Evolutionary conservation across 2,329 filamentous ascomycete species (phyloP).

Genomic region (Colletotrichum karsti): DNA sequence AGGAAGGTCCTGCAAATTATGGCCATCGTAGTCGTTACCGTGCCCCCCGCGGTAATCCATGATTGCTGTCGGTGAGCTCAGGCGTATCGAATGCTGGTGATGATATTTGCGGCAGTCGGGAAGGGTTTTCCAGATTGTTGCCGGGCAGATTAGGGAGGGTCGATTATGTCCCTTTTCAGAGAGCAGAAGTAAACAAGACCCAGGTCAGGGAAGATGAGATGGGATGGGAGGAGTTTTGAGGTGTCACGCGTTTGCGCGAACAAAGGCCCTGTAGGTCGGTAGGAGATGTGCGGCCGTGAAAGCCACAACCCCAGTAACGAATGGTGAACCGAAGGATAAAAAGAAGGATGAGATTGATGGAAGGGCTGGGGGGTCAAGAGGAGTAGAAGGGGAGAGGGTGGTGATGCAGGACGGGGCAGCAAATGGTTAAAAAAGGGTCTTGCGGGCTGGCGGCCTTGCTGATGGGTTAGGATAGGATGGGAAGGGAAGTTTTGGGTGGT

Average conservation of each 20-base stretch:
- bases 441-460: constrained; percentile 18
- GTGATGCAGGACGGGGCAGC: constrained; percentile 26
- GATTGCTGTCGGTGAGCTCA: constrained; percentile 32
- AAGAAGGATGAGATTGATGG: constrained; percentile 10
- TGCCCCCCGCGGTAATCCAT: constrained; percentile 70
- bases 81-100: constrained; percentile 1
- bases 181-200: not conserved
- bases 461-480: constrained; percentile 3
- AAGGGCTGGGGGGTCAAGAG: constrained; percentile 23
- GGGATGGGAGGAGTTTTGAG: not conserved
- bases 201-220: constrained; percentile 2
- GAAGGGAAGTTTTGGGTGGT: not conserved
- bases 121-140: constrained; percentile 2
- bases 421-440: constrained; percentile 31
- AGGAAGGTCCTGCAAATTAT: constrained; percentile 74
- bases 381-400: constrained; percentile 22
- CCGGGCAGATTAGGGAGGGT: not conserved
- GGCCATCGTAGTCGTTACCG: constrained; percentile 60
- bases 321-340: constrained; percentile 20
- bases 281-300: constrained; percentile 21
- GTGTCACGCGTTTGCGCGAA: constrained; percentile 13
- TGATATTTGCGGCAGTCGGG: not conserved
- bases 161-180: constrained; percentile 6
- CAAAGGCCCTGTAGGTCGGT: constrained; percentile 19
- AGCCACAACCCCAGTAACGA: constrained; percentile 28